These are phyloP conservation scores for Globisporangium perplexum DNA, from an alignment of 352 stramenopile species.

Conservation along the genomic window DNA sequence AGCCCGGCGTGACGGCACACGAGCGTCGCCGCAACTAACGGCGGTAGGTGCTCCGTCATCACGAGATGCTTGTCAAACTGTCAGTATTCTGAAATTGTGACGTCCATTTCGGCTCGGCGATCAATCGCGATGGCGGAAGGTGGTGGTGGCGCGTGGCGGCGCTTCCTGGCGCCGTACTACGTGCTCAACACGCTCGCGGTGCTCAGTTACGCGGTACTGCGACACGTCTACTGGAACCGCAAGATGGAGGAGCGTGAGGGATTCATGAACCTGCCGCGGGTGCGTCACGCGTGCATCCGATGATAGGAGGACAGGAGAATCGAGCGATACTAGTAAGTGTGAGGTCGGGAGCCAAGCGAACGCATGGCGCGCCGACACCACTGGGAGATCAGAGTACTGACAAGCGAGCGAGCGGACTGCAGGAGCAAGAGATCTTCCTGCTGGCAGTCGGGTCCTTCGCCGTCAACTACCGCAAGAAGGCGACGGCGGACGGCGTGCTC, in stretches of 20 bases:
- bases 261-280: slow-evolving; percentile 56
- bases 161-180: slow-evolving; percentile 71
- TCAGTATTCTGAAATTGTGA: too few relatives aligned
- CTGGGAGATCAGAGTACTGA: too few relatives aligned
- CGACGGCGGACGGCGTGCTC: slow-evolving; percentile 55
- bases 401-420: too few relatives aligned
- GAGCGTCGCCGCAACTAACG: neutral
- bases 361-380: neutral
- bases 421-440: slow-evolving; percentile 72
- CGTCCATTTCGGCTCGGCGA: too few relatives aligned
- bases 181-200: slow-evolving; percentile 48
- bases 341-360: neutral
- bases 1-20: slow-evolving; percentile 3
- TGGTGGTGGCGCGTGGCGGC: slow-evolving; percentile 35
- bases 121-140: neutral
- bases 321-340: too few relatives aligned
- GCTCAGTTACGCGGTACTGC: slow-evolving; percentile 51
- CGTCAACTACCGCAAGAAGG: slow-evolving; percentile 77
- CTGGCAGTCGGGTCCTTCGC: slow-evolving; percentile 44
- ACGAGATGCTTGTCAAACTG: neutral
- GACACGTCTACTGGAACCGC: slow-evolving; percentile 31
- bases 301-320: slow-evolving; percentile 59
- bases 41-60: neutral
- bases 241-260: slow-evolving; percentile 43
- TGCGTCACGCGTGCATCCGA: slow-evolving; percentile 17